Conservation (phyloP, 2,329 filamentous ascomycete species). For the Aspergillus proliferans region DNA sequence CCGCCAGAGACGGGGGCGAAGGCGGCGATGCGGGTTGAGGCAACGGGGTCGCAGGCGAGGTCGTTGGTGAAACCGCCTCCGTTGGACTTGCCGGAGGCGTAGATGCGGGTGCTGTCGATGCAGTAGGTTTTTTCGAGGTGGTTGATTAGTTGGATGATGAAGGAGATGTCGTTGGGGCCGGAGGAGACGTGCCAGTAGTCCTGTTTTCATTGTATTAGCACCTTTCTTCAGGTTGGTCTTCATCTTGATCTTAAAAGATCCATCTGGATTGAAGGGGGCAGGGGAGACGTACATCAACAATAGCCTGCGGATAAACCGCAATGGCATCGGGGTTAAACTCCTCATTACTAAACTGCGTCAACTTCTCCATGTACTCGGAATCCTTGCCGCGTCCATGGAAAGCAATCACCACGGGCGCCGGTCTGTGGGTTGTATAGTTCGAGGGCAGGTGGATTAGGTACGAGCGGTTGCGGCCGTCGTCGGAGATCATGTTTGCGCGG, state of each 20-base stretch:
- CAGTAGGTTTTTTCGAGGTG: slow-evolving; percentile 38
- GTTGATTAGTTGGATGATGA: slow-evolving; percentile 40
- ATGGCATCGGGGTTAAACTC: slow-evolving; percentile 41
- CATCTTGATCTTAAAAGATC: background rate
- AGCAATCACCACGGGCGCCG: slow-evolving; percentile 42
- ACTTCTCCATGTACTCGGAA: slow-evolving; percentile 32
- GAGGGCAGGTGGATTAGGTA: slow-evolving; percentile 21
- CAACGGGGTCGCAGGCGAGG: slow-evolving; percentile 42
- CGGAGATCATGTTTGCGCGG: slow-evolving; percentile 8
- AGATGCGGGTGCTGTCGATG: slow-evolving; percentile 41
- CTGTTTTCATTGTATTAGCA: no score
- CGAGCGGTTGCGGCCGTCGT: slow-evolving; percentile 14
- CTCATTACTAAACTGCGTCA: slow-evolving; percentile 43
- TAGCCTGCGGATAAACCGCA: slow-evolving; percentile 41
- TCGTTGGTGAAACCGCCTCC: slow-evolving; percentile 47
- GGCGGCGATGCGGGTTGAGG: slow-evolving; percentile 42
- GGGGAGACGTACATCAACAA: slow-evolving; percentile 18
- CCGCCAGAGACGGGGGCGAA: slow-evolving; percentile 47
- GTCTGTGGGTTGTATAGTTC: slow-evolving; percentile 30
- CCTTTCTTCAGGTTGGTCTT: background rate
- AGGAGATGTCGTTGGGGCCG: slow-evolving; percentile 39
- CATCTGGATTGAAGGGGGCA: slow-evolving; percentile 1
- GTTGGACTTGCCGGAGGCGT: slow-evolving; percentile 49
- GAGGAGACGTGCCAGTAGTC: slow-evolving; percentile 10
- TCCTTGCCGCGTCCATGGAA: slow-evolving; percentile 41